phyloP scores from a whole-genome alignment of 306 rosid genomes.

The Quercus parvula region DNA sequence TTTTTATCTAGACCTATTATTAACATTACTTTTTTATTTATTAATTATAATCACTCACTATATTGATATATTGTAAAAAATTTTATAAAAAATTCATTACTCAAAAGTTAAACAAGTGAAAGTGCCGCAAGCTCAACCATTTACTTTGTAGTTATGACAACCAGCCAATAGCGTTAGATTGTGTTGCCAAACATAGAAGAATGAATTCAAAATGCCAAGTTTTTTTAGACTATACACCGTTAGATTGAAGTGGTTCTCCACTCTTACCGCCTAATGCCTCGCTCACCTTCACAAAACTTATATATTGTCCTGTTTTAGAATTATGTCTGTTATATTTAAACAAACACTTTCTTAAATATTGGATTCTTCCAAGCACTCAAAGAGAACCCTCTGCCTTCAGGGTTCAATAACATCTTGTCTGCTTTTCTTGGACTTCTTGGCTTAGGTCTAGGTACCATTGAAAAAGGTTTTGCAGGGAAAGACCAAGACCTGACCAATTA shows the following conservation, averaged over 20 bases:
- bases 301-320: background rate
- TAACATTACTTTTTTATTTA: no score
- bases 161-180: background rate
- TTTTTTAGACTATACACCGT: background rate
- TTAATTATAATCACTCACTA: no score
- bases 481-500: background rate
- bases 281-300: constrained; percentile 3
- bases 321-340: background rate
- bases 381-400: background rate
- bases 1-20: no score
- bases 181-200: constrained; percentile 9
- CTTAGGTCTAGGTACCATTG: background rate
- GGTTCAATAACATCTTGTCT: background rate
- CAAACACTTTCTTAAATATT: constrained; percentile 3
- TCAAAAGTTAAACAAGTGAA: no score
- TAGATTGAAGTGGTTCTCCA: constrained; percentile 15
- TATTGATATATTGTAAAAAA: accelerated
- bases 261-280: constrained; percentile 17
- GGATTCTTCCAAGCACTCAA: background rate
- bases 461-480: background rate
- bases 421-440: constrained; percentile 1
- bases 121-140: background rate
- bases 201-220: background rate
- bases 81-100: no score
- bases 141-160: constrained; percentile 9